Base-by-base conservation (phyloP, 2,329 filamentous ascomycete genomes). In the Colletotrichum sojae region DNA sequence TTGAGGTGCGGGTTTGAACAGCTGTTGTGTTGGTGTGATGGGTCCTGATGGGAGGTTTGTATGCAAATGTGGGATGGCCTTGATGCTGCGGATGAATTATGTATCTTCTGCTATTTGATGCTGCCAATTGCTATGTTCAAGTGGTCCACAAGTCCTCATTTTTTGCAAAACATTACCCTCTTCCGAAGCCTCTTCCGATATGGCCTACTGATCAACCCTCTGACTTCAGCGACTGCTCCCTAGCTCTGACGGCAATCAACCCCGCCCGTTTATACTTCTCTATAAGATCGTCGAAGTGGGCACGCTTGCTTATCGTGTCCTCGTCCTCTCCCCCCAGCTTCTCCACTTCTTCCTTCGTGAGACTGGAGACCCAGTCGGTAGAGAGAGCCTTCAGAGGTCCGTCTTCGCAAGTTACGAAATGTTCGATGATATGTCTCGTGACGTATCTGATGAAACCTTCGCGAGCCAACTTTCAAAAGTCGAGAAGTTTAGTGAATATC, bases 361-460 rank as follows among this genome's bases (percentile, higher is more conserved):
- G 59, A 0, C 45, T 64, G 6, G 70, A 48, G 15, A 77, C 55
- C 62, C 71, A 76, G 15, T 73, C 70, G 1, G 71, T 73, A 0
- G 69, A 75, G 0, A 78, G 59, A 6, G 72, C 75, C 12, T 71
- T 65, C 1, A 78, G 56, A 2, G 76, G 69, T 1, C 75, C 75
- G 13, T 63, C 51, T 1, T 25, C 36, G 8, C 72, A 68, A 1
- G 71, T 71, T 1, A 77, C 62, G 39, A 77, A 75, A 8, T 66
- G 69, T 48, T 77, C 75, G 12, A 73, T 53, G 20, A 78, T 73
- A 13, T 71, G 64, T 9, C 71, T 67, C 6, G 71, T 74, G 22
- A 76, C 63, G 49, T 76, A 63, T 43, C 71, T 70, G 22, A 76
- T 72, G 60, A 75, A 76, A 18, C 73, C 70, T 25, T 76, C 70